These are phyloP conservation scores for Austropuccinia psidii DNA, from an alignment of 1,284 basidiomycete genomes.

Conservation along the genomic window DNA sequence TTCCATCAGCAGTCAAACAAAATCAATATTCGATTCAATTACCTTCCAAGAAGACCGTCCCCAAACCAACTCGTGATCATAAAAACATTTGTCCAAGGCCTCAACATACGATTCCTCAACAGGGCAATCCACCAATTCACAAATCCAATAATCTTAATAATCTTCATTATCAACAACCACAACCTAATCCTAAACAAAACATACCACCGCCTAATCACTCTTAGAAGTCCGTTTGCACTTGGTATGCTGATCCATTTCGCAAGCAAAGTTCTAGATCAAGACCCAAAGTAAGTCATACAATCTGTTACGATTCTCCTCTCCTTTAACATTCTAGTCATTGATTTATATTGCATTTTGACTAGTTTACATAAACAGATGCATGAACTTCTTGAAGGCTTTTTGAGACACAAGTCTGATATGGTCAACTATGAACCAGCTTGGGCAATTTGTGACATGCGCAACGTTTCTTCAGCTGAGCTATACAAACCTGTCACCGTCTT, in stretches of 20 bases:
- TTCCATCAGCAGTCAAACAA: too few relatives aligned
- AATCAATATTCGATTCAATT: constrained; percentile 67
- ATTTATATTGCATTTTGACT: background rate
- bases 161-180: too few relatives aligned
- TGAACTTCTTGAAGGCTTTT: constrained; percentile 87
- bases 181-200: too few relatives aligned
- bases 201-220: too few relatives aligned
- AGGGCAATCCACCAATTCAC: constrained; percentile 38
- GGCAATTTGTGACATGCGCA: constrained; percentile 91
- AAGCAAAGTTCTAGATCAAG: constrained; percentile 95
- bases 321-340: background rate
- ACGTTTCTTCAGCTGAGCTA: constrained; percentile 67
- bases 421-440: constrained; percentile 98
- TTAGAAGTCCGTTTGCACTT: constrained; percentile 96
- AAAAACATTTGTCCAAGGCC: constrained; percentile 42
- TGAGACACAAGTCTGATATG: constrained; percentile 99
- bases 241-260: constrained; percentile 99
- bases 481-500: constrained; percentile 87
- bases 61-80: constrained; percentile 43
- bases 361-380: constrained; percentile 86
- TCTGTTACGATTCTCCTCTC: background rate
- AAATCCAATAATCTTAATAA: too few relatives aligned
- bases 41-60: constrained; percentile 44
- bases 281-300: constrained; percentile 72
- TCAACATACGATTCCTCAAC: constrained; percentile 33